Conservation (phyloP, 768 basidiomycete genomes). For the Pulveroboletus sp. region DNA sequence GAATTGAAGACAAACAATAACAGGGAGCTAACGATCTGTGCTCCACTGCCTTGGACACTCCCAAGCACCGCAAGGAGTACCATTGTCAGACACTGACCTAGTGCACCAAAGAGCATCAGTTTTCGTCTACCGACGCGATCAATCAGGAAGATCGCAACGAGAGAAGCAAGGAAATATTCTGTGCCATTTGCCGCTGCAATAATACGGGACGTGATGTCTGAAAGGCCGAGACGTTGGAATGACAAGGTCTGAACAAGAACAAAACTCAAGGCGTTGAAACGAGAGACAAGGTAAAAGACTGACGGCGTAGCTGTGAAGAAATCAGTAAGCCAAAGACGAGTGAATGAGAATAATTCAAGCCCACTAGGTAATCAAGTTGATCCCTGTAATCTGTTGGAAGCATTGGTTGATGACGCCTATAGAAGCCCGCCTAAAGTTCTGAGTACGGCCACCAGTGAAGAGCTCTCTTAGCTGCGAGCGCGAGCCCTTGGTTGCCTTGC, state of each 20-base stretch:
- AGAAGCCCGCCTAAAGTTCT: slow-evolving; percentile 56
- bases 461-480: slow-evolving; percentile 43
- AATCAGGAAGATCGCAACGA: slow-evolving; percentile 66
- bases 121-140: slow-evolving; percentile 70
- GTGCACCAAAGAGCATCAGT: slow-evolving; percentile 66
- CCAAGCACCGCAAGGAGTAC: slow-evolving; percentile 54
- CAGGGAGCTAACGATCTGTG: slow-evolving; percentile 49
- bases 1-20: slow-evolving; percentile 68
- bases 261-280: background rate
- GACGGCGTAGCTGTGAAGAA: slow-evolving; percentile 29
- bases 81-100: slow-evolving; percentile 57
- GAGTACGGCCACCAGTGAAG: slow-evolving; percentile 49
- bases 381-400: slow-evolving; percentile 67
- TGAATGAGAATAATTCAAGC: slow-evolving; percentile 23
- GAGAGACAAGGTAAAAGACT: slow-evolving; percentile 3
- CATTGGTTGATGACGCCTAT: slow-evolving; percentile 56
- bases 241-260: slow-evolving; percentile 38
- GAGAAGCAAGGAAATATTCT: slow-evolving; percentile 67
- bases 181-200: slow-evolving; percentile 66
- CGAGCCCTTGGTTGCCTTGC: background rate
- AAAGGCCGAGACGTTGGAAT: slow-evolving; percentile 56
- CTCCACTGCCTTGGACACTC: slow-evolving; percentile 42
- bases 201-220: slow-evolving; percentile 53
- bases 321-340: slow-evolving; percentile 15
- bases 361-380: slow-evolving; percentile 62